Evolutionary conservation across 768 basidiomycete genomes (phyloP).

Genomic region (Pleurotus tuber-regium): DNA sequence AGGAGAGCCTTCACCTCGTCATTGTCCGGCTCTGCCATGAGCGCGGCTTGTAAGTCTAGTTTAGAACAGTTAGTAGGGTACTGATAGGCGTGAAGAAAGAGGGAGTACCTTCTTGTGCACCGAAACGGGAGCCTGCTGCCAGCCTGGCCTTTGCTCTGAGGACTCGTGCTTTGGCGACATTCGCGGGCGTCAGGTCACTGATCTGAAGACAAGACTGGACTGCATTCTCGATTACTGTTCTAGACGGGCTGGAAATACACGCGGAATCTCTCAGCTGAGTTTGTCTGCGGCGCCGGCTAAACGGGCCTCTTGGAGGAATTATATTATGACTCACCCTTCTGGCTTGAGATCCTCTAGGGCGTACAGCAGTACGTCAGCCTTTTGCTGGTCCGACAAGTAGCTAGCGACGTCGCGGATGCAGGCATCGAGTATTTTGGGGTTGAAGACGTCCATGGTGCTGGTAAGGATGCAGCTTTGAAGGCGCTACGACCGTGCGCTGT

Average conservation of each 20-base stretch:
- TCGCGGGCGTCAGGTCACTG: slow-evolving; percentile 46
- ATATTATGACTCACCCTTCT: slow-evolving; percentile 49
- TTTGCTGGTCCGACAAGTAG: slow-evolving; percentile 59
- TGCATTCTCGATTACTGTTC: slow-evolving; percentile 69
- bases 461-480: slow-evolving; percentile 1
- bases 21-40: slow-evolving; percentile 65
- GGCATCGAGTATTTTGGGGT: slow-evolving; percentile 75
- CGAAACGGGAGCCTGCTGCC: slow-evolving; percentile 54
- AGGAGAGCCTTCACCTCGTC: slow-evolving; percentile 63
- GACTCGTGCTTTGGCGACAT: slow-evolving; percentile 58
- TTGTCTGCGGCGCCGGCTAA: slow-evolving; percentile 11
- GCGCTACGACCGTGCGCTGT: slow-evolving; percentile 8
- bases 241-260: slow-evolving; percentile 41
- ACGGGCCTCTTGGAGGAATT: slow-evolving; percentile 6
- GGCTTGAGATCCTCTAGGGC: slow-evolving; percentile 81
- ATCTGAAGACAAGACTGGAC: slow-evolving; percentile 69
- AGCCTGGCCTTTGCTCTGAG: slow-evolving; percentile 66
- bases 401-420: slow-evolving; percentile 67
- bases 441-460: slow-evolving; percentile 57
- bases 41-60: slow-evolving; percentile 64
- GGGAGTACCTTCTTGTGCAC: slow-evolving; percentile 61
- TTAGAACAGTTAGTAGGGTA: not conserved
- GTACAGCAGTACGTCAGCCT: slow-evolving; percentile 68
- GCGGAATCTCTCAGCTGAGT: slow-evolving; percentile 8
- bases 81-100: not conserved